Evolutionary conservation across 2,329 filamentous ascomycete genomes (phyloP).

Genomic region (Thielaviopsis populi): DNA sequence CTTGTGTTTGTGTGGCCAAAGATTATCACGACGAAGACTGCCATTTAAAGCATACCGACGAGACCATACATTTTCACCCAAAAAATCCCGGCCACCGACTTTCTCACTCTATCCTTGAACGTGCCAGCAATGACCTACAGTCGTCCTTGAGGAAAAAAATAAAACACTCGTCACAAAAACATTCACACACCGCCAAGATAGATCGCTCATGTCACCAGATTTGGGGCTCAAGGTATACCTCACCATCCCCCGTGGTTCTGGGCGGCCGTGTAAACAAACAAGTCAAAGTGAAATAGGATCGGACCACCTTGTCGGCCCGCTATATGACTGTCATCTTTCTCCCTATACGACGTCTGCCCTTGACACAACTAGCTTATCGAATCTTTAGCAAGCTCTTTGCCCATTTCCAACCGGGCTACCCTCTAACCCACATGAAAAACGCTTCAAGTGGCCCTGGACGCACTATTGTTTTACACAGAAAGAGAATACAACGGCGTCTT

Average conservation of each 20-base stretch:
- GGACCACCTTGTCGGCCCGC: not conserved
- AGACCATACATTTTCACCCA: not conserved
- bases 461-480: not conserved
- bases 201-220: not conserved
- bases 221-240: not conserved
- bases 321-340: not conserved
- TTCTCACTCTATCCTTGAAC: not conserved
- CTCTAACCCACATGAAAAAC: not conserved
- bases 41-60: not conserved
- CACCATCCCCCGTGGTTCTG: not conserved
- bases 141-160: not conserved
- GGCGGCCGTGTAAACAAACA: not conserved
- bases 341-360: not conserved
- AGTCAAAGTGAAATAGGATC: not conserved
- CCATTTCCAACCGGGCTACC: no score
- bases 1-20: not conserved
- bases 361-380: not conserved
- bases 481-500: not conserved
- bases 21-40: not conserved
- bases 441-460: not conserved
- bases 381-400: not conserved
- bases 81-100: not conserved
- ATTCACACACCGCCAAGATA: not conserved
- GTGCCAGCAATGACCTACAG: not conserved
- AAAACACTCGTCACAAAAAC: not conserved